A percentile compares a stretch with the other conserved stretches of the same genome.
phyloP scores from a whole-genome alignment of 257 asterid species.

The Solanum chaucha region DNA sequence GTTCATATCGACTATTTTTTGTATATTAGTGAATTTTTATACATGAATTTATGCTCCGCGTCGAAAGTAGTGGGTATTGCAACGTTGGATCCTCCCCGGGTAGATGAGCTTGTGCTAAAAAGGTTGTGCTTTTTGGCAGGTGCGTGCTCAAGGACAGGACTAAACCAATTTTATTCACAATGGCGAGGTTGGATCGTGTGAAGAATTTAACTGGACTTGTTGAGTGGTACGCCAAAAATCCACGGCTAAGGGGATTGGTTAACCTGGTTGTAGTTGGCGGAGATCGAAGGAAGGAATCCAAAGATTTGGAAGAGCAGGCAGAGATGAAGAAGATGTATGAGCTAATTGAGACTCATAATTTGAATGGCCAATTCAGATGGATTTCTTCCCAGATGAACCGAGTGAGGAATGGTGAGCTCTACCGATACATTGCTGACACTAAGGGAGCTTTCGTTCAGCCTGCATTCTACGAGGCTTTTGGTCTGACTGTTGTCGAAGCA shows the following conservation, averaged over 20 bases:
- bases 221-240: constrained; percentile 75
- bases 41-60: not conserved
- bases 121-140: constrained; percentile 9
- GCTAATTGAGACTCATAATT: constrained; percentile 53
- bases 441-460: constrained; percentile 86
- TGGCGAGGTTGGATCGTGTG: constrained; percentile 91
- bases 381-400: constrained; percentile 99
- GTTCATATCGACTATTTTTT: not conserved
- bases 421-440: constrained; percentile 79
- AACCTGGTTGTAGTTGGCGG: constrained; percentile 93
- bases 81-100: accelerated
- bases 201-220: constrained; percentile 87
- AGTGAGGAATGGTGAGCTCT: constrained; percentile 87
- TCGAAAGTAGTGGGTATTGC: accelerated
- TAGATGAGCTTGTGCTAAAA: not conserved
- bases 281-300: constrained; percentile 80
- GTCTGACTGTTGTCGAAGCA: constrained; percentile 92
- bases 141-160: constrained; percentile 75
- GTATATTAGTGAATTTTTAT: not conserved
- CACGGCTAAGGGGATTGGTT: constrained; percentile 59
- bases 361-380: constrained; percentile 93
- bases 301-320: constrained; percentile 87
- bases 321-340: constrained; percentile 89
- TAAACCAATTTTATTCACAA: constrained; percentile 81
- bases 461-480: constrained; percentile 94